Conservation (phyloP, 129 eudicot genomes). For the Pulicaria dysenterica region DNA sequence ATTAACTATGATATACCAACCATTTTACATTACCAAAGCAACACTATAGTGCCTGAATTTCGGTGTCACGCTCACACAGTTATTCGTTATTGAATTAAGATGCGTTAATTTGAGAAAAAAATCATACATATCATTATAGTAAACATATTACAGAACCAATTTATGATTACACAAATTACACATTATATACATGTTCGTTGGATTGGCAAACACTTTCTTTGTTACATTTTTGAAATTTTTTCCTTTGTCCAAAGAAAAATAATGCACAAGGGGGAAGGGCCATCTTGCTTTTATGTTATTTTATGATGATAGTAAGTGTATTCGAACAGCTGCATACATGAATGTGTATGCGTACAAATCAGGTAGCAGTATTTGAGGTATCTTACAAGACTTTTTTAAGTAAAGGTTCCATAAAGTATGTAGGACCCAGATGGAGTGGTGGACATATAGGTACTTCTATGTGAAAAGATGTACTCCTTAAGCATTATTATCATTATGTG, state of each 20-base stretch:
- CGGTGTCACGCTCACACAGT: not conserved
- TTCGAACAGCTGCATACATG: not conserved
- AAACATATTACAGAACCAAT: not conserved
- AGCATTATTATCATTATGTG: constrained; percentile 24
- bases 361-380: not conserved
- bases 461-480: constrained; percentile 21
- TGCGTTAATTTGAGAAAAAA: not conserved
- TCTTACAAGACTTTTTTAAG: constrained; percentile 1
- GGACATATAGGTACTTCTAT: constrained; percentile 9
- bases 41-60: constrained; percentile 13
- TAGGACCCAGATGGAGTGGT: constrained; percentile 17
- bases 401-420: constrained; percentile 24
- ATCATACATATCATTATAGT: not conserved
- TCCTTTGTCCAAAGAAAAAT: not conserved
- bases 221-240: not conserved
- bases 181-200: not conserved
- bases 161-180: not conserved
- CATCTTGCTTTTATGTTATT: not conserved
- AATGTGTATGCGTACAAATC: not conserved
- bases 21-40: constrained; percentile 6
- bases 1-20: not conserved
- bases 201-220: constrained; percentile 4
- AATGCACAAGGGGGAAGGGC: not conserved
- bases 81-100: not conserved
- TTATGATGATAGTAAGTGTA: not conserved